phyloP scores from a whole-genome alignment of 2,329 filamentous ascomycete species.

The Moelleriella libera region DNA sequence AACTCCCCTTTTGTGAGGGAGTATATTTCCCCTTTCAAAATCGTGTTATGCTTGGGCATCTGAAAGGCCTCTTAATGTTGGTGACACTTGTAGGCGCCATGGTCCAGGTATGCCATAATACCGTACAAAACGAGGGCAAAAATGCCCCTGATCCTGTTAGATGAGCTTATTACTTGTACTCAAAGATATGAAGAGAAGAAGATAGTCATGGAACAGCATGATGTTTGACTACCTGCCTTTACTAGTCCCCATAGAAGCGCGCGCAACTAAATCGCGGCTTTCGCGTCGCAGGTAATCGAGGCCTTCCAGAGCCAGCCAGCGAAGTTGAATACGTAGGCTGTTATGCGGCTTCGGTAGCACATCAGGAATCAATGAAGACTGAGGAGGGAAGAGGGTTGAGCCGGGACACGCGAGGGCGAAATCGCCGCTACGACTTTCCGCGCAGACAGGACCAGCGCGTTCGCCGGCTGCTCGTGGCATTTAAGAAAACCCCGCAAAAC shows the following conservation, averaged over 20 bases:
- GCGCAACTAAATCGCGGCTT: not conserved
- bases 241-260: not conserved
- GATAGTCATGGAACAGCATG: not conserved
- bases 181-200: not conserved
- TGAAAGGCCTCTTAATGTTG: not conserved
- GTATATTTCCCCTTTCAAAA: conserved; percentile 5
- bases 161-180: not conserved
- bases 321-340: not conserved
- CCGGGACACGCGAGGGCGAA: not conserved
- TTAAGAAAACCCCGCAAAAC: not conserved
- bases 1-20: conserved; percentile 8
- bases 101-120: not conserved
- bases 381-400: too few relatives aligned
- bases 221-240: not conserved
- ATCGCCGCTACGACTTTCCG: not conserved
- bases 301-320: not conserved
- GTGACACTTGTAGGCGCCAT: not conserved
- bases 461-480: not conserved
- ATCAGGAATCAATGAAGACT: not conserved
- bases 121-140: not conserved
- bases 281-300: not conserved
- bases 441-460: not conserved
- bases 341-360: not conserved
- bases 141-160: not conserved
- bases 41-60: not conserved